phyloP scores from a whole-genome alignment of 495 filamentous ascomycete species.

The Penicillium angulare region DNA sequence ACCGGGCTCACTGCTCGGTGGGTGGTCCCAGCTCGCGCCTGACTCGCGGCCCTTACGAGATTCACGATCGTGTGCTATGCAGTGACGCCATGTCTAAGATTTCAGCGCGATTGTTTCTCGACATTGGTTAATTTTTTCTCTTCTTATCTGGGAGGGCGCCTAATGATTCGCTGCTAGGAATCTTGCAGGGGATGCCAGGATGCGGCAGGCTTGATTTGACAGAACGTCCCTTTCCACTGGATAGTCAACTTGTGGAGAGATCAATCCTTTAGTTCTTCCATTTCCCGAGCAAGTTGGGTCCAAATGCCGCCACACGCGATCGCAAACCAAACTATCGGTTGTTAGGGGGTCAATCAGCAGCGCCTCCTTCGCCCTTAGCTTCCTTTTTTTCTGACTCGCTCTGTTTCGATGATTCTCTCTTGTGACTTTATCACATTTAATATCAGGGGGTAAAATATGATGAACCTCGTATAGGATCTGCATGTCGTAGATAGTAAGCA shows the following conservation, averaged over 20 bases:
- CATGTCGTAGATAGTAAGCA: no score
- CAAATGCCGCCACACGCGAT: conserved; percentile 9
- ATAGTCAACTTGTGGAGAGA: not conserved
- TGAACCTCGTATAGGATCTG: no score
- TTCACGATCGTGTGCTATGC: conserved; percentile 10
- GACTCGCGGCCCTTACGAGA: conserved; percentile 7
- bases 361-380: conserved; percentile 1
- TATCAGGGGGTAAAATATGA: not conserved
- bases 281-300: not conserved
- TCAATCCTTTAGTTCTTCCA: not conserved
- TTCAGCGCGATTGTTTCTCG: conserved; percentile 6
- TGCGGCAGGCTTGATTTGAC: conserved; percentile 1
- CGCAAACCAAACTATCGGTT: conserved; percentile 16
- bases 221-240: not conserved
- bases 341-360: conserved; percentile 1
- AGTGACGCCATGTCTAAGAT: conserved; percentile 14
- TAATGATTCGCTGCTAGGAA: conserved; percentile 3
- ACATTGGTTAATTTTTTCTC: not conserved
- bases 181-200: conserved; percentile 8
- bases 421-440: not conserved
- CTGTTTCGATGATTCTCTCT: not conserved
- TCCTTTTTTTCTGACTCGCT: not conserved
- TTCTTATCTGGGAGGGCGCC: not conserved
- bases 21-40: conserved; percentile 19
- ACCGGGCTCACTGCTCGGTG: not conserved